These are phyloP conservation scores for Suillus fuscotomentosus DNA, from an alignment of 768 basidiomycete species.

Conservation along the genomic window DNA sequence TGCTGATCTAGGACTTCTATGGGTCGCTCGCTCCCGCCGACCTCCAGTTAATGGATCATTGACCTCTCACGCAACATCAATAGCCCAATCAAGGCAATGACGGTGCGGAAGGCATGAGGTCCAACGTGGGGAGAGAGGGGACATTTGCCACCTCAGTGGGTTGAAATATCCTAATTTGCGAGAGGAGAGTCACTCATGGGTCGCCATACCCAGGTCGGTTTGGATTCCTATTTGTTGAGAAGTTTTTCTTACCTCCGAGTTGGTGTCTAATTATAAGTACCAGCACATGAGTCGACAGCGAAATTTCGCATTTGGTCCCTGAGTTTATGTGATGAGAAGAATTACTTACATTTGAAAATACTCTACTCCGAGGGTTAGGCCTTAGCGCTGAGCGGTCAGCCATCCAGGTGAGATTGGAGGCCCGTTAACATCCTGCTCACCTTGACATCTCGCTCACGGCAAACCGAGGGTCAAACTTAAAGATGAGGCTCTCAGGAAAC, in stretches of 20 bases:
- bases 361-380: too few relatives aligned
- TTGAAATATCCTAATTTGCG: not conserved
- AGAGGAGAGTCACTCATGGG: not conserved
- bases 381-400: too few relatives aligned
- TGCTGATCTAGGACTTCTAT: not conserved
- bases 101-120: not conserved
- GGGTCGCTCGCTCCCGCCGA: not conserved
- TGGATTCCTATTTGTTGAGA: not conserved
- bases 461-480: too few relatives aligned
- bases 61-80: not conserved
- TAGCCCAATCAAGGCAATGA: not conserved
- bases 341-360: not conserved
- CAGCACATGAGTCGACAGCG: not conserved
- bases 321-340: not conserved
- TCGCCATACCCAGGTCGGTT: too few relatives aligned
- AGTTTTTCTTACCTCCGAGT: not conserved
- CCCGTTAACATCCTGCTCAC: too few relatives aligned
- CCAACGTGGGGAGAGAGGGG: not conserved
- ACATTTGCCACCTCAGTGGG: not conserved
- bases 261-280: not conserved
- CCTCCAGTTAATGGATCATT: not conserved
- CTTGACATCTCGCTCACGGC: too few relatives aligned
- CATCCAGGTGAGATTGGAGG: too few relatives aligned
- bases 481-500: too few relatives aligned
- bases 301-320: not conserved